A percentile compares a stretch with the other conserved stretches of the same genome.
Evolutionary conservation across 352 stramenopile genomes (phyloP).

Genomic region (Phytophthora podocarpi): DNA sequence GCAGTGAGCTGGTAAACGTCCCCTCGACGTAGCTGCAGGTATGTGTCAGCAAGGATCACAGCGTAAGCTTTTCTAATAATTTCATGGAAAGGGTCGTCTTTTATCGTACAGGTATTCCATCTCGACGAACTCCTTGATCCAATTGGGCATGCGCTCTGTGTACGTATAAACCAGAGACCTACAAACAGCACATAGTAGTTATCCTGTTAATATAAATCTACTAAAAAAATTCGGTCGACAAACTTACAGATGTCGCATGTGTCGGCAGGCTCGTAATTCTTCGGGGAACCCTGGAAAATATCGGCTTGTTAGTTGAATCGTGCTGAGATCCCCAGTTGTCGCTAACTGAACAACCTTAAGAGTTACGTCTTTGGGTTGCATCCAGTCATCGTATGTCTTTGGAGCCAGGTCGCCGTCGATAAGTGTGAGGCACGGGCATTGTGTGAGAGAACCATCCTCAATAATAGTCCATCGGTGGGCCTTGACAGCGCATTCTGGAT

Average conservation of each 20-base stretch:
- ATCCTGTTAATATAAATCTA: no score
- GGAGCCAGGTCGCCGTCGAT: constrained; percentile 16
- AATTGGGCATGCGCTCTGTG: constrained; percentile 28
- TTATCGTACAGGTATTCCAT: constrained; percentile 41
- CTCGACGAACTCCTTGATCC: constrained; percentile 31
- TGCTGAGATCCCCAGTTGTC: constrained; percentile 4
- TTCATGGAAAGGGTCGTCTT: no score
- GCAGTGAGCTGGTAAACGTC: background rate
- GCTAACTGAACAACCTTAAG: constrained; percentile 9
- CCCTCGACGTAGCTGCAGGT: constrained; percentile 14
- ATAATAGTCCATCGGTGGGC: constrained; percentile 14
- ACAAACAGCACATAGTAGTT: background rate
- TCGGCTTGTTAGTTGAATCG: constrained; percentile 11
- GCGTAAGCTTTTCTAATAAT: no score
- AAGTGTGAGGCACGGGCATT: constrained; percentile 17
- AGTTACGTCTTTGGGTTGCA: constrained; percentile 18
- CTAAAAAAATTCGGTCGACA: no score
- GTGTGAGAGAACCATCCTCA: constrained; percentile 1
- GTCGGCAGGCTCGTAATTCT: background rate
- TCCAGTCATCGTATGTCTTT: constrained; percentile 9
- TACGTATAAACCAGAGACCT: constrained; percentile 31
- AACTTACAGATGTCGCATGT: constrained; percentile 1
- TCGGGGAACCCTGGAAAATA: constrained; percentile 1
- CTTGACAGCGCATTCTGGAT: constrained; percentile 17
- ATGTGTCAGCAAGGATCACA: no score